Percentiles rank a stretch among this genome's conserved stretches.
These are phyloP conservation scores for Penicillium hesseltinei DNA, from an alignment of 2,329 filamentous ascomycete genomes.

Conservation along the genomic window DNA sequence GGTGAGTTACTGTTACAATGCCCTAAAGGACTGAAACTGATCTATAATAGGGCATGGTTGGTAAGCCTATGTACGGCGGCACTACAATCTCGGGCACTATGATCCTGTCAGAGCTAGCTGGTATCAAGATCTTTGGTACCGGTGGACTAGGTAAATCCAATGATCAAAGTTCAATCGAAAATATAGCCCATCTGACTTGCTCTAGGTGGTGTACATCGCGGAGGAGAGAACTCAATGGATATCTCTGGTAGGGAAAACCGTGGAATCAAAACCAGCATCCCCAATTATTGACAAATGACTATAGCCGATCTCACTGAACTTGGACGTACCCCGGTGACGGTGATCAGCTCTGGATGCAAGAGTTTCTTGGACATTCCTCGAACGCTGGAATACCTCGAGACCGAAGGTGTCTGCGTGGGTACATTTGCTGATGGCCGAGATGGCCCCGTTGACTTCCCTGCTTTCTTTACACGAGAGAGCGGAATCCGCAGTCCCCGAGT, in stretches of 20 bases:
- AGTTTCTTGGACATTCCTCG: slow-evolving; percentile 90
- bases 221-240: slow-evolving; percentile 82
- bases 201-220: slow-evolving; percentile 79
- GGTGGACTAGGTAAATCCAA: slow-evolving; percentile 67
- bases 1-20: slow-evolving; percentile 48
- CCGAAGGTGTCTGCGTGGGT: slow-evolving; percentile 71
- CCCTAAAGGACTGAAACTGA: neutral
- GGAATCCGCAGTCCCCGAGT: slow-evolving; percentile 74
- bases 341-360: slow-evolving; percentile 89
- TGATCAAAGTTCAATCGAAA: too few species aligned
- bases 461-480: slow-evolving; percentile 89
- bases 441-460: slow-evolving; percentile 78
- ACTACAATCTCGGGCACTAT: slow-evolving; percentile 94
- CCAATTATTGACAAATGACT: neutral
- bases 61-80: slow-evolving; percentile 74
- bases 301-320: slow-evolving; percentile 87
- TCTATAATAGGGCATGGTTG: slow-evolving; percentile 56
- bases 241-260: slow-evolving; percentile 59
- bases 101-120: slow-evolving; percentile 79
- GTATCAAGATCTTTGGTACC: slow-evolving; percentile 90
- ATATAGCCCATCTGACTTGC: slow-evolving; percentile 14
- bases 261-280: neutral
- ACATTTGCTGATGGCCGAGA: slow-evolving; percentile 83
- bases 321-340: slow-evolving; percentile 81
- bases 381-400: slow-evolving; percentile 78